Base-by-base conservation (phyloP, 2,329 filamentous ascomycete species). In the Thermoascus crustaceus region DNA sequence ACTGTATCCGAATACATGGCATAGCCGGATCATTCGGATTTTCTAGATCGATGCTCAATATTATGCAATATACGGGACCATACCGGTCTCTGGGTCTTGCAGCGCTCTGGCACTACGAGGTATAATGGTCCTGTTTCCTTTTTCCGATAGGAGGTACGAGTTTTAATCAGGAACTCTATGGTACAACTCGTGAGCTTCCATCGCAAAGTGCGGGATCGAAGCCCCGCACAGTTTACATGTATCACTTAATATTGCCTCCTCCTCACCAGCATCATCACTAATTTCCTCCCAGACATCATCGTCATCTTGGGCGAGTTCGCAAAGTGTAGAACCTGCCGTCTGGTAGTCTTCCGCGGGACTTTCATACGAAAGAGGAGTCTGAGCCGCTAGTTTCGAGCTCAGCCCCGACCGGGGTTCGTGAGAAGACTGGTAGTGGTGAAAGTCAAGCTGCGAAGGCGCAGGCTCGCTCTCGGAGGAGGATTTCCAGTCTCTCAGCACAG, bases 401-500 rank as follows among this genome's bases (percentile, higher is more conserved):
- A 34, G n/a, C 41, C 40, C 23, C 30, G 21, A 36, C 23, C 44
- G 8, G 32, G 23, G n/a, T 8, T 30, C 11, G 8, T 11, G 9
- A 1, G 29, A 9, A 11, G 14, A 6, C 3, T 27, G 17, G 17
- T 14, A 11, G 19, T 32, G 10, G 9, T 25, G 31, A 22, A 18
- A 5, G 16, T 17, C 22, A 3, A 5, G 20, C 18, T 18, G 18
- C 7, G 22, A 9, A 23, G 20, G 14, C 17, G 37, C 32, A 3
- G 31, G 26, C 17, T 38, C 30, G 22, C 35, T 32, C 13, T 33
- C 39, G 2, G 52, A 41, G 2, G 52, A 41, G 69, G 78, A 68
- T 33, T 65, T 78, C 66, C 81, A 88, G 32, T 82, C 77, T 41
- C 71, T 76, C 36, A 87, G 62, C 19, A 78, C 72, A 29, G 76